These are phyloP conservation scores for Coemansia sp. DNA, from an alignment of 192 early-diverging fungal species.

Conservation along the genomic window DNA sequence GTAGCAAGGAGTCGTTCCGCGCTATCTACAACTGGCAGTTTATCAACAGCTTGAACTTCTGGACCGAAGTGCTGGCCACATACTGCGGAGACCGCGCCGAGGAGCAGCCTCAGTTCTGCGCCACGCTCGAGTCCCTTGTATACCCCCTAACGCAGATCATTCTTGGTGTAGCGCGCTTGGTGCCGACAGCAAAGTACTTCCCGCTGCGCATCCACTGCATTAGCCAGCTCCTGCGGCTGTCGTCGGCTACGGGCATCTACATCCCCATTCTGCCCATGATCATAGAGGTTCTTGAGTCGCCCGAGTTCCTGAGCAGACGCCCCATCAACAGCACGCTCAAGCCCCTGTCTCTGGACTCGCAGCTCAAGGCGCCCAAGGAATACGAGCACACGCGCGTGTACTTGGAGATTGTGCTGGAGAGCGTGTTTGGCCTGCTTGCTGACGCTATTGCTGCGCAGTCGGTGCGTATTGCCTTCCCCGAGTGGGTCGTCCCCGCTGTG, in stretches of 20 bases:
- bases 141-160: constrained; percentile 88
- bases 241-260: constrained; percentile 64
- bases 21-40: constrained; percentile 98
- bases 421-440: constrained; percentile 68
- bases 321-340: constrained; percentile 80
- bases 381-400: constrained; percentile 85
- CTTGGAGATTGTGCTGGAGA: constrained; percentile 78
- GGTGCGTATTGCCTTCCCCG: constrained; percentile 89
- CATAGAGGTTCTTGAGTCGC: constrained; percentile 77
- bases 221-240: constrained; percentile 67
- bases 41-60: constrained; percentile 87
- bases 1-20: constrained; percentile 85
- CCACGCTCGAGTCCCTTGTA: constrained; percentile 67
- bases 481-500: constrained; percentile 83
- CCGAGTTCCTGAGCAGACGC: constrained; percentile 67
- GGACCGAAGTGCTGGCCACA: constrained; percentile 78
- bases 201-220: constrained; percentile 90
- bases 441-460: constrained; percentile 73
- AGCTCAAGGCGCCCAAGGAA: constrained; percentile 76
- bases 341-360: constrained; percentile 75
- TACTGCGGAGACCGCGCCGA: constrained; percentile 62
- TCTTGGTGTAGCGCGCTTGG: constrained; percentile 73
- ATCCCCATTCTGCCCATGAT: constrained; percentile 82
- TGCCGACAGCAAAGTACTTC: constrained; percentile 87
- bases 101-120: constrained; percentile 48